These are phyloP conservation scores for Vitis riparia DNA, from an alignment of 164 flowering plant genomes.

Conservation along the genomic window DNA sequence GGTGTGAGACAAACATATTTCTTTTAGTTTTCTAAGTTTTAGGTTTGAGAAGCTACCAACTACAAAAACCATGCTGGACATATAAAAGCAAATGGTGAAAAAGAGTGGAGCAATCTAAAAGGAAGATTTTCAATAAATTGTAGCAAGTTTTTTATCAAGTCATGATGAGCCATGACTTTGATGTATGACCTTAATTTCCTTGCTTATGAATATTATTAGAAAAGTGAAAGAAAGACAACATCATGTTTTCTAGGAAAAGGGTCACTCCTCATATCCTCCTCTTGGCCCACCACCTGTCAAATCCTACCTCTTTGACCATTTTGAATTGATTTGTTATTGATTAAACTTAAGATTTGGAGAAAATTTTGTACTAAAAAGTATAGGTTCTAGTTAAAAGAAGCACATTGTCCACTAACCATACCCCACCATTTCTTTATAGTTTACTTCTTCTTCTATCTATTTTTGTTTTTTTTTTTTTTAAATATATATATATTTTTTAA, in stretches of 20 bases:
- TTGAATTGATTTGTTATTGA: constrained; percentile 2
- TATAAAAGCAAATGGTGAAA: not conserved
- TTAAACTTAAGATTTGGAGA: not conserved
- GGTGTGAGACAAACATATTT: not conserved
- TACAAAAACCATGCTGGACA: not conserved
- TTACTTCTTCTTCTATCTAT: no score
- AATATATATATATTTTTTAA: no score
- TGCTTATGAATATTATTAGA: not conserved
- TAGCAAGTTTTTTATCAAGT: no score
- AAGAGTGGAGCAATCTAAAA: not conserved
- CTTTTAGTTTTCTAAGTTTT: not conserved
- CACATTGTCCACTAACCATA: no score
- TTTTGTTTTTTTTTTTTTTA: no score
- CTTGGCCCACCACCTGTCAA: constrained; percentile 8
- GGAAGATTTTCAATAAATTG: constrained; percentile 1
- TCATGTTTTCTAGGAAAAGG: constrained; percentile 19
- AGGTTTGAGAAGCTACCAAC: not conserved
- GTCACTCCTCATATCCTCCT: constrained; percentile 2
- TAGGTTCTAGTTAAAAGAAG: no score
- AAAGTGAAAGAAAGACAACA: constrained; percentile 25
- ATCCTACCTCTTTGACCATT: constrained; percentile 9
- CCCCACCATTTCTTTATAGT: no score
- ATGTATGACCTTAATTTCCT: no score
- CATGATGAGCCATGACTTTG: no score
- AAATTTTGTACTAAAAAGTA: no score